Evolutionary conservation across 345 rosid species (phyloP), one percentile per base, ranked within the genome.

Genomic region (Populus alba): DNA sequence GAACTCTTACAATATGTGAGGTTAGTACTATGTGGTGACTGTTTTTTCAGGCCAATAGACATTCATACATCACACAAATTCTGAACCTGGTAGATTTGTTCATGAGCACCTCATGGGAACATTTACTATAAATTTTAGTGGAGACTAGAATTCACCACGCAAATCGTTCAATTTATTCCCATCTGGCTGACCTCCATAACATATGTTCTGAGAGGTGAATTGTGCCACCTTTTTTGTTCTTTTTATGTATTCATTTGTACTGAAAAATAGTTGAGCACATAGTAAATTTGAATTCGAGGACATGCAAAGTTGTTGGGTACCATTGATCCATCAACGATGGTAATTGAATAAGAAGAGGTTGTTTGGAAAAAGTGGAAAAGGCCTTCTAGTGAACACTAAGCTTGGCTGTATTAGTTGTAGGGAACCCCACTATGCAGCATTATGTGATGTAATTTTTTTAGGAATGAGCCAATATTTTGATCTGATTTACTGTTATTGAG

Each of bases 141-240:
- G 23, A 43, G 37, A n/a, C 29, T 43, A n/a, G 73, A 67, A 47
- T 67, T 38, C 37, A 2, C 29, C 5, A 11, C 6, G 18, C 17
- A 47, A 47, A 47, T 67, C 22, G 1, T 33, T 47, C 27, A 3
- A 39, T 23, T 49, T 22, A 33, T 67, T 8, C 18, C 25, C 35
- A n/a, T 55, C 37, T 33, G 71, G 51, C 35, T 67, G 72, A 49
- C 49, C 47, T 75, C 67, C 72, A 76, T 68, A 23, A 37, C 17
- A 23, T 47, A 47, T 12, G 51, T 47, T 47, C 35, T 23, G 2
- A 38, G 66, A 38, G 35, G 53, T 76, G 73, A 16, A 37, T 17
- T 6, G 51, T 47, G 18, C 4, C 51, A 4, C 51, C 51, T 47
- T 13, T 47, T 47, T 47, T 47, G 51, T 47, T 47, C 16, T 47